A percentile compares a stretch with the other conserved stretches of the same genome.
Conservation (phyloP, 2,329 filamentous ascomycete species). For the Aspergillus clavatus region DNA sequence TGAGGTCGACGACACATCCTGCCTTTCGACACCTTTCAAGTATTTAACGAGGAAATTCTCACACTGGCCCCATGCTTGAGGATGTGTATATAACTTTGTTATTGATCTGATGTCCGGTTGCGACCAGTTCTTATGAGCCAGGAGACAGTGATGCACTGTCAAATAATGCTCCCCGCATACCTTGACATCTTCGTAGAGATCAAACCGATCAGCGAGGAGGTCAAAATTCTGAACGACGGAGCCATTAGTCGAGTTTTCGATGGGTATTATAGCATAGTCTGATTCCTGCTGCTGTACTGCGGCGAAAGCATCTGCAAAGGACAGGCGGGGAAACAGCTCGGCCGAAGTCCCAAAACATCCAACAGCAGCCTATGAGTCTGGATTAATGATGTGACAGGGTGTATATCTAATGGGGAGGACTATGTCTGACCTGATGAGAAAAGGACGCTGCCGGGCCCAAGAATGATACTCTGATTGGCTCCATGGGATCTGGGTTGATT, state of each 20-base stretch:
- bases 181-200: constrained; percentile 60
- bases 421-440: constrained; percentile 58
- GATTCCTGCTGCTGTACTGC: constrained; percentile 64
- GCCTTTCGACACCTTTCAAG: constrained; percentile 68
- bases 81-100: constrained; percentile 80
- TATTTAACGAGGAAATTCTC: constrained; percentile 65
- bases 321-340: constrained; percentile 31
- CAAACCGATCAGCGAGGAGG: constrained; percentile 71
- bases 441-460: constrained; percentile 63
- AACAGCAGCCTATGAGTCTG: constrained; percentile 48
- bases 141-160: constrained; percentile 79
- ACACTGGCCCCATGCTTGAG: constrained; percentile 93
- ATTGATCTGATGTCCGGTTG: constrained; percentile 53
- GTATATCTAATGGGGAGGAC: constrained; percentile 6
- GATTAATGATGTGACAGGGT: constrained; percentile 18
- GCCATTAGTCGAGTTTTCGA: constrained; percentile 95
- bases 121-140: constrained; percentile 46
- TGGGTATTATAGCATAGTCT: constrained; percentile 76
- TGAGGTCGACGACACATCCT: constrained; percentile 82
- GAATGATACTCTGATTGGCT: constrained; percentile 45
- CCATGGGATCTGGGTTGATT: constrained; percentile 12
- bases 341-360: constrained; percentile 43
- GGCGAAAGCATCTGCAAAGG: constrained; percentile 65
- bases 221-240: constrained; percentile 87
- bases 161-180: constrained; percentile 84